Percentiles rank a stretch among this genome's conserved stretches.
Conservation (phyloP, 2,329 filamentous ascomycete genomes). For the Diaporthe ampelina region DNA sequence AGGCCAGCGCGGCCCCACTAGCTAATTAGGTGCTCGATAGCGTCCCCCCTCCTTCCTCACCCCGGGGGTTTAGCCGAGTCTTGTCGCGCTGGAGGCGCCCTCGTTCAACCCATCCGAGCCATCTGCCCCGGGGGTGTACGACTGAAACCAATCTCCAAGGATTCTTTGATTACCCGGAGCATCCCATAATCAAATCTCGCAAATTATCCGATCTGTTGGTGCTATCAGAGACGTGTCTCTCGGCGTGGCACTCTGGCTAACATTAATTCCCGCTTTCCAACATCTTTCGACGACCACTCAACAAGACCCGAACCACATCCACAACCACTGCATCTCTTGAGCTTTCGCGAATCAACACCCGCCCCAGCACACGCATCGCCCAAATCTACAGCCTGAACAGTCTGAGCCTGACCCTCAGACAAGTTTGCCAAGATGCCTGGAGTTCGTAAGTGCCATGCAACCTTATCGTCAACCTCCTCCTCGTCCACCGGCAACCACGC, state of each 20-base stretch:
- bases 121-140: slow-evolving; percentile 22
- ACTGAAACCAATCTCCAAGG: slow-evolving; percentile 28
- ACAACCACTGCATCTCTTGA: slow-evolving; percentile 20
- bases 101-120: not conserved
- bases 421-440: slow-evolving; percentile 62
- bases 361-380: slow-evolving; percentile 6
- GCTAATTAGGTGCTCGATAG: slow-evolving; percentile 32
- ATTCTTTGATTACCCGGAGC: slow-evolving; percentile 38
- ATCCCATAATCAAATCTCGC: slow-evolving; percentile 39
- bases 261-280: slow-evolving; percentile 19
- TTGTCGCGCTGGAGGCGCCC: slow-evolving; percentile 9
- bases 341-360: slow-evolving; percentile 4
- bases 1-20: slow-evolving; percentile 34
- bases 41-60: slow-evolving; percentile 7
- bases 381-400: not conserved
- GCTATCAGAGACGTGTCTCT: slow-evolving; percentile 37
- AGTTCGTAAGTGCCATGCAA: slow-evolving; percentile 60
- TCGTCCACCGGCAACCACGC: slow-evolving; percentile 23
- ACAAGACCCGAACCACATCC: slow-evolving; percentile 10
- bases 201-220: slow-evolving; percentile 40
- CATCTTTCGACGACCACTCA: slow-evolving; percentile 9
- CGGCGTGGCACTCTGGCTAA: slow-evolving; percentile 25
- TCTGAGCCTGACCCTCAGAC: not conserved
- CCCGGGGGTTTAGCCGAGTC: slow-evolving; percentile 29
- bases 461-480: not conserved